Base-by-base conservation (phyloP, 208 protist species). In the Phytomonas sp. region DNA sequence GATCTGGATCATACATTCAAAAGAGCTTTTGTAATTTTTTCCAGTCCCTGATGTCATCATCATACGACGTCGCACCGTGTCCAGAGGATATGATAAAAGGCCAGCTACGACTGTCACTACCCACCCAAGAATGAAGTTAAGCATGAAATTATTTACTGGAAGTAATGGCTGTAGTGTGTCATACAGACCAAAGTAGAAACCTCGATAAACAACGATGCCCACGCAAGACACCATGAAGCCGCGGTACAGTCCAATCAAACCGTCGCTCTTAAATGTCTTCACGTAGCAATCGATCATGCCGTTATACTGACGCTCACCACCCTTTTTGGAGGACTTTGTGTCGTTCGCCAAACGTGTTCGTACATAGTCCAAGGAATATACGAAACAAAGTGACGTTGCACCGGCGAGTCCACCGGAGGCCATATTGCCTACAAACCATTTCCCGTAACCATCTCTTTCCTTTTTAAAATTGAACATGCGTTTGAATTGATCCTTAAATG, bases 321-420 rank as follows among this genome's bases (percentile, higher is more conserved):
- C 94, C 76, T 86, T 87, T 74, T 91, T 91, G 26, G 80, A 77
- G 56, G 87, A 88, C 74, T 92, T 93, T 68, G 88, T 91, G 85
- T 98, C 96, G 76, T 88, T 86, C 37, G 91, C 92, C 36, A 98
- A 84, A 74, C 97, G 97, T 40, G 98, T 99, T 90, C 98, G 94
- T 65, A 98, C 98, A 74, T 97, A 98, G 87, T 99, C 97, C 32
- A 99, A 83, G 30, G 98, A 94, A 88, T 99, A 99, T 33, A 98
- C 97, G 75, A 99, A 95, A 76, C 81, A 83, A 32, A 98, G 81
- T 52, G 98, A 98, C 60, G 78, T 73, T 60, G 97, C 97, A 91
- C 98, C 98, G 72, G 98, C 98, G 63, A 90, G 73, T 89, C 97
- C 97, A 76, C 98, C 98, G 70, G 97, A 98, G 33, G 92, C 89